Base-by-base conservation (phyloP, 2,329 filamentous ascomycete genomes). In the Fusarium sororula region DNA sequence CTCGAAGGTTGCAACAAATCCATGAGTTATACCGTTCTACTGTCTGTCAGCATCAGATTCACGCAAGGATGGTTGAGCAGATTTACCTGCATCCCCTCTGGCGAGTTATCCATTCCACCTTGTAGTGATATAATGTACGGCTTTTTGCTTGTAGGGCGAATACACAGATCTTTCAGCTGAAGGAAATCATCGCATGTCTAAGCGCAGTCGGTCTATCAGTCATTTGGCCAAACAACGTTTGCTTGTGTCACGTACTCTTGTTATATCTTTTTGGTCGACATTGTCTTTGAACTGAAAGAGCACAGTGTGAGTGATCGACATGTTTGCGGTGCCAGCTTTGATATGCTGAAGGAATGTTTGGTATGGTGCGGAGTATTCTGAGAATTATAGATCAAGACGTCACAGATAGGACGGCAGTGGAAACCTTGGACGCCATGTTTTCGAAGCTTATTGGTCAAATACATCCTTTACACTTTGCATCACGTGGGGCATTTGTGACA, bases 1-100 rank as follows among this genome's bases (percentile, higher is more conserved):
- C 15, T 87, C 86, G 66, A 95, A 94, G 75, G 93, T 89, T 28
- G 88, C 86, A 5, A 95, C 87, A 71, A 94, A 94, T 0, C 86
- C 90, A 78, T 95, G 92, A 1, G 91, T 91, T 57, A 92, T 88
- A 1, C 88, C 91, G 55, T 87, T 85, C 91, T 90, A 67, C 6
- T 15, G 17, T 11, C 22, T 22, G 26, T 66, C 11, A 55, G 28
- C 20, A 1, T 5, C 12, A 17, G 2, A 7, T 35, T 6, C 15
- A 13, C 13, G 13, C 6, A 22, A 32, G 3, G 24, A n/a, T 10
- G n/a, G 4, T 1, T 2, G 2, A 4, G 13, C 1, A 15, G 28
- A 5, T 2, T 3, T 28, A 66, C 68, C 48, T 70, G 66, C 45
- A 70, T 54, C 7, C 68, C 68, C 20, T 71, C 68, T 2, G 62